These are phyloP conservation scores for Cercospora citrullina DNA, from an alignment of 2,329 filamentous ascomycete genomes.

Conservation along the genomic window DNA sequence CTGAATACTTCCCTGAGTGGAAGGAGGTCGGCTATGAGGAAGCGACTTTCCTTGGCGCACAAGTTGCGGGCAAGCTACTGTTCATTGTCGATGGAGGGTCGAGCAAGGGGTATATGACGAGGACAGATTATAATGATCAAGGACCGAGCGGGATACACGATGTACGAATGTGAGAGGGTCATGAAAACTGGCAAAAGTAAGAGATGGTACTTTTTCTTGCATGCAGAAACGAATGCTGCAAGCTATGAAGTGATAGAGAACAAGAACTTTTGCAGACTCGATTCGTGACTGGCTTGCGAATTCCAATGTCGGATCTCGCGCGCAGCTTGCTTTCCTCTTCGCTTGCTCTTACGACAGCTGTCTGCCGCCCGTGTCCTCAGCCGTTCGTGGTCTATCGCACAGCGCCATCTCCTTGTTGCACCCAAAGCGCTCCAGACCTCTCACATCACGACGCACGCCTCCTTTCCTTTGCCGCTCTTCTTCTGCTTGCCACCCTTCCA, in stretches of 20 bases:
- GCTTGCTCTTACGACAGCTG: neutral
- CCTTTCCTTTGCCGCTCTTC: neutral
- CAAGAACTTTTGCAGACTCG: neutral
- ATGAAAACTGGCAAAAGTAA: neutral
- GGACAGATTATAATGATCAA: conserved; percentile 67
- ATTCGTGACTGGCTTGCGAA: neutral
- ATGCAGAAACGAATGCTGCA: neutral
- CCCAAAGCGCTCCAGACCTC: neutral
- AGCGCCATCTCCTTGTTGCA: neutral
- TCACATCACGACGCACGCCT: neutral
- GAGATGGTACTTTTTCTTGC: neutral
- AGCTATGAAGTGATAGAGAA: neutral
- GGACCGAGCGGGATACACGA: conserved; percentile 66
- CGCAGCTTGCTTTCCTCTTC: neutral
- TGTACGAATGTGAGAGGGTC: conserved; percentile 32
- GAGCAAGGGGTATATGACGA: conserved; percentile 68
- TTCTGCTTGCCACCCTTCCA: neutral
- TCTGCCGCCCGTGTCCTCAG: neutral
- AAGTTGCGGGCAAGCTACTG: conserved; percentile 76
- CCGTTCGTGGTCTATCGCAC: neutral
- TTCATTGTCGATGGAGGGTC: conserved; percentile 68
- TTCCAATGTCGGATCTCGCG: neutral
- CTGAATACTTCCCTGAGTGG: conserved; percentile 89
- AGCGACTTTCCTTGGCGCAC: conserved; percentile 80
- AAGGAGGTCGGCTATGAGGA: conserved; percentile 76